Evolutionary conservation across 768 basidiomycete species (phyloP), one percentile per base, ranked within the genome.

Genomic region (Tulasnella sp.): DNA sequence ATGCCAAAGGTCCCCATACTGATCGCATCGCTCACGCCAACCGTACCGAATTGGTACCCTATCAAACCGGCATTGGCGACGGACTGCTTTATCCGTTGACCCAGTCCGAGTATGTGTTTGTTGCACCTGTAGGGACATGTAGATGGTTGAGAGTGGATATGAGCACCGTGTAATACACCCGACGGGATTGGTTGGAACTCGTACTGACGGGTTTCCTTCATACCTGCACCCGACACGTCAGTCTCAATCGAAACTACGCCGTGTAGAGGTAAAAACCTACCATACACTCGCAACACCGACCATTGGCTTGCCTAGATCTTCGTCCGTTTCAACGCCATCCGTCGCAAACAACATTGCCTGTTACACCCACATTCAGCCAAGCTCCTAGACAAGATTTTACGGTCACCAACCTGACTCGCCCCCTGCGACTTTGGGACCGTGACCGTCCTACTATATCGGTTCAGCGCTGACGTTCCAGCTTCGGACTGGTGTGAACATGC

Each of bases 321-420:
- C 77, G 62, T 94, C 86, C 14, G 64, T 71, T 23, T 76, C 72
- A 60, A 99, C 78, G 29, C 89, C 93, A 34, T 97, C 96, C 1
- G 96, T 99, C n/a, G 92, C 96, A 70, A 92, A 99, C 48, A 99
- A 74, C 96, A 99, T 98, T 32, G 96, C 96, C 88, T 94, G 65
- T 35, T 62, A 40, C 17, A 46, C n/a, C 0, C 9, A 52, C 27
- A 52, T 57, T 29, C 54, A 17, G 61, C 57, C 19, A n/a, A 17
- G 15, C 40, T 17, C 40, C 21, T 31, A 46, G 15, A 29, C 37
- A 27, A 14, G 34, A 17, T 27, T 27, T 41, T 7, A 25, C 19
- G 23, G 17, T 35, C 60, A 50, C 65, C 21, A 63, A 82, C 87
- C 80, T 97, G 93, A 67, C 87, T 90, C 31, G 93, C 94, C 32